A percentile compares a stretch with the other conserved stretches of the same genome.
These are phyloP conservation scores for Dacryopinax primogenitus DNA, from an alignment of 768 basidiomycete species.

Conservation along the genomic window DNA sequence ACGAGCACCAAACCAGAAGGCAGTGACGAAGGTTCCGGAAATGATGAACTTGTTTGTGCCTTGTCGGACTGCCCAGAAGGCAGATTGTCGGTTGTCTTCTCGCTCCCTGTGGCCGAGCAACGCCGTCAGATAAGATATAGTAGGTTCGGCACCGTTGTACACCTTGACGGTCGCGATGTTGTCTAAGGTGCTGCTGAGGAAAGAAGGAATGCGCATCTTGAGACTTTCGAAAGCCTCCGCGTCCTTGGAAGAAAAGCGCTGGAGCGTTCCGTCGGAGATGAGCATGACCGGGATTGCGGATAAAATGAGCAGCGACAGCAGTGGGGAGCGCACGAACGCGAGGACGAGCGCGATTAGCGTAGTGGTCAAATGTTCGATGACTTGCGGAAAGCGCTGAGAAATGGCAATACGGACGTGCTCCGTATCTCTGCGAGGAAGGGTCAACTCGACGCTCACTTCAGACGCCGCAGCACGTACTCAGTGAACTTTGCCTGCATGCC, in stretches of 20 bases:
- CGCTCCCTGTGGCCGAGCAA: conserved; percentile 36
- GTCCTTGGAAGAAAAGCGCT: conserved; percentile 13
- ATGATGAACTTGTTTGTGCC: conserved; percentile 66
- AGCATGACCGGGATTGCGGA: conserved; percentile 67
- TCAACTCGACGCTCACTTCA: not conserved
- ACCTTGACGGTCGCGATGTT: conserved; percentile 49
- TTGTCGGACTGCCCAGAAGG: conserved; percentile 62
- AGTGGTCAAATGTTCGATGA: conserved; percentile 60
- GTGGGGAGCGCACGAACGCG: conserved; percentile 65
- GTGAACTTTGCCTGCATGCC: conserved; percentile 90
- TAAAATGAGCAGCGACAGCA: conserved; percentile 84
- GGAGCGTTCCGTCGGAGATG: conserved; percentile 18
- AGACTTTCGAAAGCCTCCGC: conserved; percentile 20
- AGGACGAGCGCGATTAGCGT: conserved; percentile 69
- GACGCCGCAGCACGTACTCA: conserved; percentile 35
- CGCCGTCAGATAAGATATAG: conserved; percentile 37
- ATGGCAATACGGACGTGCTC: conserved; percentile 82
- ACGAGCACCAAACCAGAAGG: conserved; percentile 89
- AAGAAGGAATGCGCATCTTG: conserved; percentile 18
- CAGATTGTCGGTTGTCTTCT: conserved; percentile 42
- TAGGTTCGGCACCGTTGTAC: conserved; percentile 61
- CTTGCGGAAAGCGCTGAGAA: conserved; percentile 61
- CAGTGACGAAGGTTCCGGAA: conserved; percentile 89
- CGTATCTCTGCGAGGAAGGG: conserved; percentile 57
- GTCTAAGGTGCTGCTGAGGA: conserved; percentile 4